Evolutionary conservation across 2,329 filamentous ascomycete species (phyloP).

Genomic region (Trichocomaceae sp.): DNA sequence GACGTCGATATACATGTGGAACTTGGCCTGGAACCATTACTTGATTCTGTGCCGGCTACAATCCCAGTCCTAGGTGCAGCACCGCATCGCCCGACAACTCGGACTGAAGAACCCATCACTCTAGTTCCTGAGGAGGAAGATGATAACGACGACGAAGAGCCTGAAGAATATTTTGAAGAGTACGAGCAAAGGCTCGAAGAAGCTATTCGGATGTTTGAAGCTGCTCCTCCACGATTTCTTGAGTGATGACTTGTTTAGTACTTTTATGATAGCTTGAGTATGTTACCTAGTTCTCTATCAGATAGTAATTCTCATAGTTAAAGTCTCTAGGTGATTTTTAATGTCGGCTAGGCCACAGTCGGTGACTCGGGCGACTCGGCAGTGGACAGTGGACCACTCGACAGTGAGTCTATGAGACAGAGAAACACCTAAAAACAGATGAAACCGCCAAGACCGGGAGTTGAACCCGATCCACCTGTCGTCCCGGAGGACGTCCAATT

Average conservation of each 20-base stretch:
- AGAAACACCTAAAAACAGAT: too few species aligned
- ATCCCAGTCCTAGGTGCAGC: not conserved
- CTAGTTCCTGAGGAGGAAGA: not conserved
- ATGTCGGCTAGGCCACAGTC: too few species aligned
- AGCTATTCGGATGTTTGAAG: slow-evolving; percentile 21
- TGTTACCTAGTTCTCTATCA: too few species aligned
- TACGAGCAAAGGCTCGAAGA: slow-evolving; percentile 21
- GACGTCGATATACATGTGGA: slow-evolving; percentile 2
- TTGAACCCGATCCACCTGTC: too few species aligned
- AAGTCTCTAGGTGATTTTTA: too few species aligned
- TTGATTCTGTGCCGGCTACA: not conserved
- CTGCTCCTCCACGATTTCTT: slow-evolving; percentile 19
- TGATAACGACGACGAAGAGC: not conserved
- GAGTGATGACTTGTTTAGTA: slow-evolving; percentile 1
- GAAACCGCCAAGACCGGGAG: too few species aligned
- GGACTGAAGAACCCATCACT: not conserved
- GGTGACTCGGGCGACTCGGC: too few species aligned
- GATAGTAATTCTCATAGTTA: too few species aligned
- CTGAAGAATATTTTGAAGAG: slow-evolving; percentile 15
- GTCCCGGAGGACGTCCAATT: too few species aligned
- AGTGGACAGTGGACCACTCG: too few species aligned
- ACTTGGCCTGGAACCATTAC: not conserved
- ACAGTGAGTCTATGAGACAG: too few species aligned
- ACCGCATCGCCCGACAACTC: not conserved
- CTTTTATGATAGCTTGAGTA: too few species aligned